Base-by-base conservation (phyloP, 768 basidiomycete genomes). In the Pholiota conissans region DNA sequence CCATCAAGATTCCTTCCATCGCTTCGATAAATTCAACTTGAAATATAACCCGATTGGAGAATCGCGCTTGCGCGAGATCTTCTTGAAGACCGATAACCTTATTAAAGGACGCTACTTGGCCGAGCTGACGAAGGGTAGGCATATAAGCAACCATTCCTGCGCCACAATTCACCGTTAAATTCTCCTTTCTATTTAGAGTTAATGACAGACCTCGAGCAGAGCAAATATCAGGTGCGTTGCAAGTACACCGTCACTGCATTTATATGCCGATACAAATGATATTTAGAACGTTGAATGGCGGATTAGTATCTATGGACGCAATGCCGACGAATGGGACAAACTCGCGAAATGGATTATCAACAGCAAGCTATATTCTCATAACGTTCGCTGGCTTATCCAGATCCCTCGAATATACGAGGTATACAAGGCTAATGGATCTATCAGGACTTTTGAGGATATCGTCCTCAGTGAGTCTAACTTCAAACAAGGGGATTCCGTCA, bases 31-130 rank as follows among this genome's bases (percentile, higher is more conserved):
- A 69, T 98, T 98, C 76, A 98, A 98, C 65, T 77, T 97, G 40
- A 94, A 98, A 73, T 98, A 98, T 71, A 97, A 97, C 65, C 95
- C 95, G 0, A 93, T 95, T 58, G 97, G 97, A 56, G 95, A 98
- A 73, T 95, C 92, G 3, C 79, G 97, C 29, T 74, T 99, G 60
- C 80, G 97, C 46, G 97, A 99, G 73, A 98, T 99, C 63, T 99
- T 99, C 77, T 71, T 99, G 59, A 99, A 99, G 78, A 97, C 95
- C 1, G 97, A 99, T 68, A 99, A 99, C 69, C 87, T 85, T 60
- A 91, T 98, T 52, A 73, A 93, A 63, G 97, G 97, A 2, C 80
- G 88, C 46, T 99, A 99, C 70, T 80, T 99, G 24, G 97, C 97
- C 7, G 97, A 98, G 68, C 74, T 98, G 39, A 98, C 96, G 0